phyloP scores from a whole-genome alignment of 805 yeast species.

The Nakazawaea wickerhamii region DNA sequence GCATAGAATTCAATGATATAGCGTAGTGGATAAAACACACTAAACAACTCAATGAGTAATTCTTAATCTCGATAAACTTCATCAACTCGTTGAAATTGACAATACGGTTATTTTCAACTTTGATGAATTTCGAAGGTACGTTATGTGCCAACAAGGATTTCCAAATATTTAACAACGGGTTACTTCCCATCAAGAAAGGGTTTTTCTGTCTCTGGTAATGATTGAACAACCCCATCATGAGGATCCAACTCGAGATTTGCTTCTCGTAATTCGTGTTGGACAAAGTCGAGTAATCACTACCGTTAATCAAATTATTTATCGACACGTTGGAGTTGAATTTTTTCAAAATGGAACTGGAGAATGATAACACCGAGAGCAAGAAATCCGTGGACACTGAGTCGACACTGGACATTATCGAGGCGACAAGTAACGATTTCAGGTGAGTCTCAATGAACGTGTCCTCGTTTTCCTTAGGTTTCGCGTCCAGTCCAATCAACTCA shows the following conservation, averaged over 20 bases:
- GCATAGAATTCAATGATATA: slow-evolving; percentile 37
- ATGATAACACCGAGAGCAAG: slow-evolving; percentile 24
- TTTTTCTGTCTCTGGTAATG: slow-evolving; percentile 39
- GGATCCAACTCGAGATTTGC: slow-evolving; percentile 52
- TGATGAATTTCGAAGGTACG: slow-evolving; percentile 35
- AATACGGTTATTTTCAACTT: slow-evolving; percentile 27
- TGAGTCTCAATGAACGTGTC: slow-evolving; percentile 24
- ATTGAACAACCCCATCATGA: slow-evolving; percentile 59
- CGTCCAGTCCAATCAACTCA: not conserved
- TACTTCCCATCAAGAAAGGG: slow-evolving; percentile 47
- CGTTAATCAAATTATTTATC: slow-evolving; percentile 26
- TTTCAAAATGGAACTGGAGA: slow-evolving; percentile 24
- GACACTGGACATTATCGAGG: slow-evolving; percentile 25
- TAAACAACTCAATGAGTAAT: slow-evolving; percentile 54
- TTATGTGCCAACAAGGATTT: slow-evolving; percentile 49
- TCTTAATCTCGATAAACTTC: slow-evolving; percentile 44
- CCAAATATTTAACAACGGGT: slow-evolving; percentile 62
- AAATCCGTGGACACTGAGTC: slow-evolving; percentile 27
- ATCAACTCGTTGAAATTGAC: slow-evolving; percentile 28
- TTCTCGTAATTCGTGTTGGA: slow-evolving; percentile 28
- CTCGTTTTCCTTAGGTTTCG: not conserved
- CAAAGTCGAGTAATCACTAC: slow-evolving; percentile 23
- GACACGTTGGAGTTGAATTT: slow-evolving; percentile 31
- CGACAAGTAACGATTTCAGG: slow-evolving; percentile 22
- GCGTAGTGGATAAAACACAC: slow-evolving; percentile 46